Conservation (phyloP, 768 basidiomycete genomes). For the Leccinum subtestaceum region DNA sequence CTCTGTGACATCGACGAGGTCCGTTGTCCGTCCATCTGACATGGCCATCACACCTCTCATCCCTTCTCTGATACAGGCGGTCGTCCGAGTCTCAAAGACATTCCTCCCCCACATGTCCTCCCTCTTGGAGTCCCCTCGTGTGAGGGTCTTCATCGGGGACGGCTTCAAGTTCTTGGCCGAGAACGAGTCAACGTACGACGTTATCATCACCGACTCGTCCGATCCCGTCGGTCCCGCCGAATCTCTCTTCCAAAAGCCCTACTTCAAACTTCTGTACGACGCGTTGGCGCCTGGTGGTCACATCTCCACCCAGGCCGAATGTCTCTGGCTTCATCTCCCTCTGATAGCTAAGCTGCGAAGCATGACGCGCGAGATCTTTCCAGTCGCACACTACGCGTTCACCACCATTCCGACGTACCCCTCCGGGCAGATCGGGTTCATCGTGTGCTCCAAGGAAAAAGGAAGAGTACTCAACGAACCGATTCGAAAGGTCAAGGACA, state of each 20-base stretch:
- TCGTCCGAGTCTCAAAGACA: conserved; percentile 89
- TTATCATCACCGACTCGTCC: conserved; percentile 98
- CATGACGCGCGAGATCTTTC: conserved; percentile 73
- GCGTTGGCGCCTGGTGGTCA: conserved; percentile 87
- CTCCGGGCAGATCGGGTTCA: conserved; percentile 95
- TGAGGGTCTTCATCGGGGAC: conserved; percentile 85
- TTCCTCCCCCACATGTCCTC: conserved; percentile 94
- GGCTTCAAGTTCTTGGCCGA: conserved; percentile 96
- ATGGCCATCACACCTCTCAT: neutral
- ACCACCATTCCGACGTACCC: conserved; percentile 98
- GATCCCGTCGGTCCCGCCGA: conserved; percentile 96
- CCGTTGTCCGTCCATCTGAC: conserved; percentile 2
- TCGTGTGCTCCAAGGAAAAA: conserved; percentile 79
- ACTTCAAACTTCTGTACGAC: conserved; percentile 92
- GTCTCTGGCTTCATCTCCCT: conserved; percentile 88
- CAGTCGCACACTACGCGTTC: conserved; percentile 84
- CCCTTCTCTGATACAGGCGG: conserved; percentile 53
- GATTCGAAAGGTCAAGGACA: conserved; percentile 64
- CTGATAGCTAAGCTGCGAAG: conserved; percentile 76
- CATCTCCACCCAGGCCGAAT: conserved; percentile 95
- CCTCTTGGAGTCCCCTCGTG: conserved; percentile 75
- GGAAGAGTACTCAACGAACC: conserved; percentile 70
- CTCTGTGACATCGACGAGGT: conserved; percentile 98
- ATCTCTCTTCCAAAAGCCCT: conserved; percentile 93
- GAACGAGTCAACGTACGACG: conserved; percentile 86